Base-by-base conservation (phyloP, 106 monocot species). In the Agapanthus africanus region DNA sequence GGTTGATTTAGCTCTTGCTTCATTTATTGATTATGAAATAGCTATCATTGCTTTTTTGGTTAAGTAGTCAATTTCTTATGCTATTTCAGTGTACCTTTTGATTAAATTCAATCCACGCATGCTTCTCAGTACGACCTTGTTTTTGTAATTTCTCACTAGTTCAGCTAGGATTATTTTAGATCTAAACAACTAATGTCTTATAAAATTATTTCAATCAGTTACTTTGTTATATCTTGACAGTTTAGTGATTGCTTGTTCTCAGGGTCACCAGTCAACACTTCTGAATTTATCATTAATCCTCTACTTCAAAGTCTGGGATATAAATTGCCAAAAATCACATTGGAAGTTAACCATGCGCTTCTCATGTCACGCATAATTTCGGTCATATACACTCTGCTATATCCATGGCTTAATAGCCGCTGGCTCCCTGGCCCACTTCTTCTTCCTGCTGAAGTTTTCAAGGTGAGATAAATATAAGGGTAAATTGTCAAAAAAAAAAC, bases 401-500 rank as follows among this genome's bases (percentile, higher is more conserved):
- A 80, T 78, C 97, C 97, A 73, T 93, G 81, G 86, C 78, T 99
- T 41, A 72, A 83, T 59, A 54, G 71, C 18, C 49, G 70, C 74
- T 99, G 92, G 84, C 78, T 99, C 67, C 92, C 93, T 51, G 80
- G 80, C 34, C 97, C 97, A 75, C 77, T 90, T 63, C 34, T 99
- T 44, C 97, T 99, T 77, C 97, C 97, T 36, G 89, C 92, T 52
- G 92, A 99, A 87, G 92, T 99, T 18, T 87, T 87, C 64, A 99
- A 99, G 97, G 97, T 93, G 30, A 76, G 84, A 60, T 65, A n/a
- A n/a, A n/a, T n/a, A n/a, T n/a, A n/a, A n/a, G n/a, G n/a, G n/a
- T n/a, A n/a, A n/a, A n/a, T n/a, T n/a, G n/a, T n/a, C n/a, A n/a
- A n/a, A n/a, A n/a, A n/a, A n/a, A n/a, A n/a, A n/a, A n/a, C n/a